Percentiles rank a stretch among this genome's conserved stretches.
These are phyloP conservation scores for Colletotrichum horii DNA, from an alignment of 2,329 filamentous ascomycete genomes.

Conservation along the genomic window DNA sequence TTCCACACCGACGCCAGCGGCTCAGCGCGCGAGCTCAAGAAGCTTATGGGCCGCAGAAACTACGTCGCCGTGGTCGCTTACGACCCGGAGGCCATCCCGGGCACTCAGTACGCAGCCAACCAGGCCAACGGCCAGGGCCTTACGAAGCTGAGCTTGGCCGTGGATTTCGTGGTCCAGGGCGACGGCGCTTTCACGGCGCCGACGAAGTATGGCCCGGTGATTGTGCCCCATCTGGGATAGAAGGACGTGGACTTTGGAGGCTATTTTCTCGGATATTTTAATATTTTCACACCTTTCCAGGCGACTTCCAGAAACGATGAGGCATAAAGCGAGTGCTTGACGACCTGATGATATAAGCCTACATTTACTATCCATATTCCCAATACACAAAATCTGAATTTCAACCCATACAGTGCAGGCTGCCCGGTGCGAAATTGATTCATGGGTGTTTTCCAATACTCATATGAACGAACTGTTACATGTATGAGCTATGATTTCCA, in stretches of 20 bases:
- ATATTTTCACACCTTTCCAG: not conserved
- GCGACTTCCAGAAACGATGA: not conserved
- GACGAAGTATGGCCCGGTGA: conserved; percentile 96
- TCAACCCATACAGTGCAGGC: not conserved
- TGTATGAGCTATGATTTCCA: not conserved
- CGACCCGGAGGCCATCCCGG: conserved; percentile 76
- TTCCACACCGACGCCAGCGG: conserved; percentile 94
- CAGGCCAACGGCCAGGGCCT: conserved; percentile 48
- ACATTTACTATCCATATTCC: not conserved
- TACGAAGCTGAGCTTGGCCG: conserved; percentile 81
- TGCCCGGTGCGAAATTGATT: not conserved
- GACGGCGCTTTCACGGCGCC: conserved; percentile 81
- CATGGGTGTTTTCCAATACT: not conserved
- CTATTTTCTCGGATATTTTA: conserved; percentile 1
- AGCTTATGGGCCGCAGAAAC: conserved; percentile 91
- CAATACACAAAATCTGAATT: not conserved
- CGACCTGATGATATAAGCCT: conserved; percentile 4
- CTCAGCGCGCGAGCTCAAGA: conserved; percentile 80
- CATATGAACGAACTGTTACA: not conserved
- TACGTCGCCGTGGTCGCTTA: conserved; percentile 95
- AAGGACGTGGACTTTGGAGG: not conserved
- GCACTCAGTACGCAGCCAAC: conserved; percentile 33
- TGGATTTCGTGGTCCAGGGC: conserved; percentile 96
- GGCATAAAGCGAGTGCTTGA: not conserved
- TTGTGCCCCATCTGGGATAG: conserved; percentile 83